A percentile compares a stretch with the other conserved stretches of the same genome.
Conservation (phyloP, 2,329 filamentous ascomycete genomes). For the Paecilomyces formosus region DNA sequence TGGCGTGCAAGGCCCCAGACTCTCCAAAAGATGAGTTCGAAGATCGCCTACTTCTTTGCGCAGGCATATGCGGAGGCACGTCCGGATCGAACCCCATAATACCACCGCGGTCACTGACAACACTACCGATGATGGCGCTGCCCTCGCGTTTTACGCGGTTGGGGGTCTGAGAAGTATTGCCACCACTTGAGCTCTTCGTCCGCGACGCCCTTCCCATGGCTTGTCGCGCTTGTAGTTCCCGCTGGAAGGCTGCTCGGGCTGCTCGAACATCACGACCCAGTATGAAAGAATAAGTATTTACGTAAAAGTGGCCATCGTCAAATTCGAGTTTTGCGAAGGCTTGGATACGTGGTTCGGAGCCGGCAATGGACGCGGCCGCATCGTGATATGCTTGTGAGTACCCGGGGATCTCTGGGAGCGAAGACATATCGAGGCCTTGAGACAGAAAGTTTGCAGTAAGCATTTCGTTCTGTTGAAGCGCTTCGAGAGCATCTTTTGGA, state of each 20-base stretch:
- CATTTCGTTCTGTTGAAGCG: conserved; percentile 32
- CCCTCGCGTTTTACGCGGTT: conserved; percentile 39
- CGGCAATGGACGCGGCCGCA: conserved; percentile 27
- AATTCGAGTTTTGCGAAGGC: conserved; percentile 60
- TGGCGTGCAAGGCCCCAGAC: conserved; percentile 27
- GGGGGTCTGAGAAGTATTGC: conserved; percentile 36
- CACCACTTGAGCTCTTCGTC: conserved; percentile 41
- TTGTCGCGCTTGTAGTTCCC: conserved; percentile 36
- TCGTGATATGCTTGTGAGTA: conserved; percentile 24
- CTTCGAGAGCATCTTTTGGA: conserved; percentile 28
- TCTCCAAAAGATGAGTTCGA: conserved; percentile 42
- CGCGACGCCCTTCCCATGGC: conserved; percentile 27
- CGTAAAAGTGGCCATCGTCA: conserved; percentile 58
- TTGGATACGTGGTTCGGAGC: conserved; percentile 42
- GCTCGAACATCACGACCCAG: conserved; percentile 55
- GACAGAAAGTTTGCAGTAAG: conserved; percentile 31
- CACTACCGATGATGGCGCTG: conserved; percentile 40
- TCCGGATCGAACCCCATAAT: conserved; percentile 45
- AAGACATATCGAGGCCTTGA: conserved; percentile 26
- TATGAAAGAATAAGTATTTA: conserved; percentile 56
- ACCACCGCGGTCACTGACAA: conserved; percentile 50
- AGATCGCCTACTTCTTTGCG: conserved; percentile 40
- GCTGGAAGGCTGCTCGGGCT: conserved; percentile 38
- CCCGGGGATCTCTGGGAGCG: conserved; percentile 19
- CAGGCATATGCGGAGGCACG: conserved; percentile 31